Evolutionary conservation across 2,329 filamentous ascomycete genomes (phyloP).

Genomic region (Plectosphaerella sp.): DNA sequence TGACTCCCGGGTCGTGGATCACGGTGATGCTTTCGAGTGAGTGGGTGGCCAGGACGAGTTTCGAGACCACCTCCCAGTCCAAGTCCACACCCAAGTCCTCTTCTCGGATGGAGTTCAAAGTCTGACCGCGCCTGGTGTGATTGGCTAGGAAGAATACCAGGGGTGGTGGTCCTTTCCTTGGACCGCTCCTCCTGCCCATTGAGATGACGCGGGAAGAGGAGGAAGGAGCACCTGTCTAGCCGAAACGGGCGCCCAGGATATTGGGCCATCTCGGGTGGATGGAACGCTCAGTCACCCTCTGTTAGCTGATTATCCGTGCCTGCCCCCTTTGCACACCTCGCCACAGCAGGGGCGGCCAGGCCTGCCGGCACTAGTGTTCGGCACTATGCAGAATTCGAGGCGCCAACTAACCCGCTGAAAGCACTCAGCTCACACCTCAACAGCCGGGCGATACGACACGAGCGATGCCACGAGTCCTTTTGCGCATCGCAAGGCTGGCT

Average conservation of each 20-base stretch:
- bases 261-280: too few relatives aligned
- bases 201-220: too few relatives aligned
- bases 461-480: too few relatives aligned
- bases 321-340: too few relatives aligned
- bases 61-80: constrained; percentile 3
- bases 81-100: constrained; percentile 7
- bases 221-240: too few relatives aligned
- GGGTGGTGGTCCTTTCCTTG: background rate
- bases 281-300: too few relatives aligned
- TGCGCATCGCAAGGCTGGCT: too few relatives aligned
- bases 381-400: background rate
- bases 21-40: constrained; percentile 9
- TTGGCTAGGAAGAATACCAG: constrained; percentile 20
- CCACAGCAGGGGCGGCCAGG: background rate
- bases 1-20: background rate
- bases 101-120: constrained; percentile 17
- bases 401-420: background rate
- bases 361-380: background rate
- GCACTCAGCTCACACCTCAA: too few relatives aligned
- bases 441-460: too few relatives aligned
- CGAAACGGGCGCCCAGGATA: too few relatives aligned
- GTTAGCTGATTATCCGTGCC: too few relatives aligned
- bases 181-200: too few relatives aligned
- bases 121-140: constrained; percentile 28
- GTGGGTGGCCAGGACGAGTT: constrained; percentile 1